These are phyloP conservation scores for Cryoendolithus antarcticus DNA, from an alignment of 2,329 filamentous ascomycete genomes.

Conservation along the genomic window DNA sequence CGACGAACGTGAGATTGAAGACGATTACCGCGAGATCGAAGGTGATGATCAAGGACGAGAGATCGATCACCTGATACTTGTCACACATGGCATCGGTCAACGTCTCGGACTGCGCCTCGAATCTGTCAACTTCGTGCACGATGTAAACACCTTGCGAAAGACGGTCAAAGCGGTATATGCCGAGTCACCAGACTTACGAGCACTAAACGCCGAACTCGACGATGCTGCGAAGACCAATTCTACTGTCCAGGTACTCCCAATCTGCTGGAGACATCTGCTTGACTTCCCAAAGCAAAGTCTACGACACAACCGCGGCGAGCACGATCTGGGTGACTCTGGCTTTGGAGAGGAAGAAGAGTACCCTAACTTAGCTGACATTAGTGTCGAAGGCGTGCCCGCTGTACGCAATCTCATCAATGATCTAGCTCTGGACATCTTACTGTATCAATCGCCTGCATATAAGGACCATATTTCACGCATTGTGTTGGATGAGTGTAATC, in stretches of 20 bases:
- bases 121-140: constrained; percentile 88
- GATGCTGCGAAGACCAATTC: constrained; percentile 68
- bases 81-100: constrained; percentile 90
- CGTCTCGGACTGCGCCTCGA: constrained; percentile 76
- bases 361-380: constrained; percentile 82
- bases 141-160: constrained; percentile 83
- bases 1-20: constrained; percentile 77
- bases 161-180: constrained; percentile 79
- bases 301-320: constrained; percentile 61
- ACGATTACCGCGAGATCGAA: constrained; percentile 70
- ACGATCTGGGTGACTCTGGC: constrained; percentile 63
- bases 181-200: constrained; percentile 73
- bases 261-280: constrained; percentile 85
- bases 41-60: constrained; percentile 76
- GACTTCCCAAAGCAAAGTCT: constrained; percentile 80
- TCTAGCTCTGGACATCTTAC: constrained; percentile 75
- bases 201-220: constrained; percentile 62
- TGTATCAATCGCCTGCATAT: constrained; percentile 83
- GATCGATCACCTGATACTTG: constrained; percentile 81
- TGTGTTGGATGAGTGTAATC: constrained; percentile 75
- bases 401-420: constrained; percentile 90
- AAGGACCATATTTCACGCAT: constrained; percentile 78
- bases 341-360: constrained; percentile 66
- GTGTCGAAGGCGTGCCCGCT: constrained; percentile 76
- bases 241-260: constrained; percentile 78